Evolutionary conservation across 805 yeast genomes (phyloP), one percentile per base, ranked within the genome.

Genomic region (Yarrowia bubula): DNA sequence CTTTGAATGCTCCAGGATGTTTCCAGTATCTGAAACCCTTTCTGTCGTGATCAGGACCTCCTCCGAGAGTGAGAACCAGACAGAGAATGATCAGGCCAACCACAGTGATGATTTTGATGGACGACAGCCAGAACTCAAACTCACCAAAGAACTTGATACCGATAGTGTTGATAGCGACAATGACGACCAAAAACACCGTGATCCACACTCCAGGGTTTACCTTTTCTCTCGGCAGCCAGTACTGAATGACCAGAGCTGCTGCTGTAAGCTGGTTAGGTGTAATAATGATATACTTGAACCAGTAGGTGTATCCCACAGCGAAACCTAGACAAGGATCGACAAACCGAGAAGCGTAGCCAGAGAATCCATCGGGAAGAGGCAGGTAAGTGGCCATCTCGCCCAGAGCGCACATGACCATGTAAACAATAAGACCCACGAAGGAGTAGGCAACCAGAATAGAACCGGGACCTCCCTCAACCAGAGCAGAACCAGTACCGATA

Each of bases 1-100:
- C 75, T 55, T 72, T 78, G 70, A 81, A 87, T 0, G 90, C 87
- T 67, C 92, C 92, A 0, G 92, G 91, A 67, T 83, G 72, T 48
- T 79, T 74, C 90, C 90, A 88, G 66, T 74, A 88, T 71, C 89
- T 80, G 77, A 87, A 88, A 1, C 92, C 93, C 38, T 83, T 75
- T 75, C 93, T 81, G 70, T 88, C 91, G 70, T 86, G 87, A 47
- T 80, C 80, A 68, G 93, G 92, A 33, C 86, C 89, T 64, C 95
- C 96, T 67, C 96, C 96, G 18, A 70, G 69, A 77, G 88, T 86
- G 67, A 89, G 82, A 66, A 86, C 76, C 68, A 88, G 80, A 63
- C 88, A 77, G 61, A 87, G 74, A 14, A 89, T 67, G 66, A 89
- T 87, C 55, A 89, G 78, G n/a, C 88, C 92, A 46, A 85, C 68